A percentile compares a stretch with the other conserved stretches of the same genome.
Conservation (phyloP, 2,329 filamentous ascomycete species). For the Harringtonia aguacate region DNA sequence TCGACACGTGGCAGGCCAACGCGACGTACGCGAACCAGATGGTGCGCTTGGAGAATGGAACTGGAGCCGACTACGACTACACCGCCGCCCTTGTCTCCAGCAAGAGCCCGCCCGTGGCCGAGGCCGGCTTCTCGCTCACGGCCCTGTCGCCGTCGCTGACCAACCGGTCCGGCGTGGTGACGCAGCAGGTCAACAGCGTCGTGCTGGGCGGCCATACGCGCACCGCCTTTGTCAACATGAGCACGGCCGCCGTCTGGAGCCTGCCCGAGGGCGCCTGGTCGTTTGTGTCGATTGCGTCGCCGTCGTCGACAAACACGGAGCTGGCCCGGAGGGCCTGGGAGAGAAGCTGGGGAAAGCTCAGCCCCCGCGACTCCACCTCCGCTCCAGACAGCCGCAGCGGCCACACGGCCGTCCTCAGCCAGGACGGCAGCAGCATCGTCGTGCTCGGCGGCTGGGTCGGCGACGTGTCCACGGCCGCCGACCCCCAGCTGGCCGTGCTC, state of each 20-base stretch:
- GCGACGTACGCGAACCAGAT: slow-evolving; percentile 76
- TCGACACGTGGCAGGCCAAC: slow-evolving; percentile 49
- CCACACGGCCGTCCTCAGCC: slow-evolving; percentile 71
- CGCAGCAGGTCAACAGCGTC: slow-evolving; percentile 68
- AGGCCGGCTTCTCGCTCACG: slow-evolving; percentile 81
- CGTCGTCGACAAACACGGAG: too few relatives aligned
- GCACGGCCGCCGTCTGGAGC: slow-evolving; percentile 76
- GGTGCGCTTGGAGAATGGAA: slow-evolving; percentile 43
- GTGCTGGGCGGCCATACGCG: slow-evolving; percentile 78
- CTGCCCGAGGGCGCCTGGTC: slow-evolving; percentile 81
- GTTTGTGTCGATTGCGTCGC: slow-evolving; percentile 66
- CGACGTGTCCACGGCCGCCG: slow-evolving; percentile 61
- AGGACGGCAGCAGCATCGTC: slow-evolving; percentile 67
- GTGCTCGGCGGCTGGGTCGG: slow-evolving; percentile 91
- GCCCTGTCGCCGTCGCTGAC: slow-evolving; percentile 59
- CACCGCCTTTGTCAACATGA: slow-evolving; percentile 87
- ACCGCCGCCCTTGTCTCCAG: slow-evolving; percentile 26
- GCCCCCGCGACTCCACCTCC: too few relatives aligned
- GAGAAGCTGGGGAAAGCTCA: too few relatives aligned
- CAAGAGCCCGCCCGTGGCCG: slow-evolving; percentile 58
- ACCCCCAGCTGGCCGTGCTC: slow-evolving; percentile 71
- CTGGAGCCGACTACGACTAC: slow-evolving; percentile 18
- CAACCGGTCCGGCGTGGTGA: slow-evolving; percentile 49
- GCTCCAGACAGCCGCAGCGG: slow-evolving; percentile 63
- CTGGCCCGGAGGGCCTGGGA: neutral